These are phyloP conservation scores for Lecanicillium sp. DNA, from an alignment of 2,329 filamentous ascomycete species.

Conservation along the genomic window DNA sequence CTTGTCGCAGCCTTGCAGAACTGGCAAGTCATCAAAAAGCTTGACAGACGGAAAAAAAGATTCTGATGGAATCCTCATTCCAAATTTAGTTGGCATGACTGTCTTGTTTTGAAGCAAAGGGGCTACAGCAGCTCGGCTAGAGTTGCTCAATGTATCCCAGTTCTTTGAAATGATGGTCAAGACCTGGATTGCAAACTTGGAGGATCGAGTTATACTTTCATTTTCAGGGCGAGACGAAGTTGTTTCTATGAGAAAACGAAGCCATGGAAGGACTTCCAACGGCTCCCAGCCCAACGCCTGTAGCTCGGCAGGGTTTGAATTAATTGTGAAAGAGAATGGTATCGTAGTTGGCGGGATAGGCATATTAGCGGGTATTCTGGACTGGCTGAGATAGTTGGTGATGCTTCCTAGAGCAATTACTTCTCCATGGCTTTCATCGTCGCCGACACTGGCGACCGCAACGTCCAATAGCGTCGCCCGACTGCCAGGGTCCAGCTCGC, in stretches of 20 bases:
- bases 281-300: constrained; percentile 80
- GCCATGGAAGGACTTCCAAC: constrained; percentile 77
- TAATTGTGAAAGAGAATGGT: constrained; percentile 73
- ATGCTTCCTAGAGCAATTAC: constrained; percentile 74
- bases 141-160: constrained; percentile 71
- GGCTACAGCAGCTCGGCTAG: constrained; percentile 57
- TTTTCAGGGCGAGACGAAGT: constrained; percentile 49
- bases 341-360: constrained; percentile 77
- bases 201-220: constrained; percentile 61
- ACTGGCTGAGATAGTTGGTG: constrained; percentile 64
- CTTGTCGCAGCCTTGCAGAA: constrained; percentile 64
- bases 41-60: constrained; percentile 92
- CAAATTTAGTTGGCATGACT: constrained; percentile 81
- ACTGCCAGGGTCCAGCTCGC: constrained; percentile 62
- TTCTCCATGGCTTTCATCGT: constrained; percentile 53
- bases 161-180: constrained; percentile 77
- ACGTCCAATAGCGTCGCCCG: constrained; percentile 68
- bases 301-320: constrained; percentile 58
- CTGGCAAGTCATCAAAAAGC: constrained; percentile 87
- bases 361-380: constrained; percentile 70
- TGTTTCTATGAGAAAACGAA: constrained; percentile 69
- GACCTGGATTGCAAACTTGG: constrained; percentile 68
- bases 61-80: constrained; percentile 78
- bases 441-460: constrained; percentile 62
- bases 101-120: constrained; percentile 58